Base-by-base conservation (phyloP, 768 basidiomycete genomes). In the Cystobasidium ongulense region DNA sequence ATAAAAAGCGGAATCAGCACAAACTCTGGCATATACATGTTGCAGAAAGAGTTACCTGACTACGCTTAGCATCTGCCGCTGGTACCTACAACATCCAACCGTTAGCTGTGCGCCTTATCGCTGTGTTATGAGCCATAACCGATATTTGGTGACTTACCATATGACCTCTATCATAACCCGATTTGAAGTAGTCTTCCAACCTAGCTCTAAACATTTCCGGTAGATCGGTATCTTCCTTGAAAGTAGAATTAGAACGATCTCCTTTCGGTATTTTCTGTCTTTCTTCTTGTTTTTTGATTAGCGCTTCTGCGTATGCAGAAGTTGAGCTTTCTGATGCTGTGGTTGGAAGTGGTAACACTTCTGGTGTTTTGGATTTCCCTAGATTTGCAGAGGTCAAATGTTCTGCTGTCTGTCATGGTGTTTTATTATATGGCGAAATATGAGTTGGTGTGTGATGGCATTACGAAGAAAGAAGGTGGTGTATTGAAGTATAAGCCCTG, bases 51-150 rank as follows among this genome's bases (percentile, higher is more conserved):
- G 4, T 59, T 64, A 88, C 88, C 82, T 93, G 92, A 18, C 90
- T 92, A 36, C 83, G 82, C 80, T 94, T 98, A 8, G 92, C 94
- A 81, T 99, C 96, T 35, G 95, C 95, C 23, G 95, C 95, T 38
- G 94, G 93, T 0, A 95, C 92, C 92, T 74, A 27, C 36, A 35
- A 15, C 27, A 18, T 38, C 5, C 7, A 39, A n/a, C n/a, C n/a
- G n/a, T n/a, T n/a, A n/a, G n/a, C n/a, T n/a, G n/a, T n/a, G n/a
- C n/a, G n/a, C n/a, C n/a, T n/a, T n/a, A n/a, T 27, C 41, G 27
- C 64, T n/a, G 21, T n/a, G 25, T 18, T 54, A 23, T 54, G 21
- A n/a, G 13, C 43, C 43, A 46, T 13, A n/a, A 46, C 43, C n/a
- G 43, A 46, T n/a, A n/a, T 77, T 71, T 13, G 21, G 41, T 61